These are phyloP conservation scores for Tausonia pullulans DNA, from an alignment of 1,284 basidiomycete species.

Conservation along the genomic window DNA sequence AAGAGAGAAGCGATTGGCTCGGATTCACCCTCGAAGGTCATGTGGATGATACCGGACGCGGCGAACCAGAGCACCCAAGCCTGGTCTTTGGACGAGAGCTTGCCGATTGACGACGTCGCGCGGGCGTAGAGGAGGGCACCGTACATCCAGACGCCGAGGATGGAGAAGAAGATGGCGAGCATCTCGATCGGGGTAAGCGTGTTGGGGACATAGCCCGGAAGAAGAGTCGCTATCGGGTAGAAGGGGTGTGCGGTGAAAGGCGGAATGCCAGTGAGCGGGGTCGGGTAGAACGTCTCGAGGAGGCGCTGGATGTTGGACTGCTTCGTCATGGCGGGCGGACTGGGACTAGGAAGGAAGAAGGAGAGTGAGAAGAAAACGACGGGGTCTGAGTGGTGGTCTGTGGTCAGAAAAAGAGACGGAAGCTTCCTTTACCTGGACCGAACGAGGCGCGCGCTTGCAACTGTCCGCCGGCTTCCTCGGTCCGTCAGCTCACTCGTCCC, in stretches of 20 bases:
- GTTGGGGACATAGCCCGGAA: slow-evolving; percentile 1
- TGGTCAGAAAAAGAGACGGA: no score
- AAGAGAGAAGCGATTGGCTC: not conserved
- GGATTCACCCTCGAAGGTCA: slow-evolving; percentile 14
- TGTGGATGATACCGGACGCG: slow-evolving; percentile 1
- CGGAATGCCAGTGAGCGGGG: no score
- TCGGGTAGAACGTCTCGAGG: no score
- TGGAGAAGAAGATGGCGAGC: slow-evolving; percentile 11
- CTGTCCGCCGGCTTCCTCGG: no score
- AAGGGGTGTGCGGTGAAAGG: slow-evolving; percentile 5
- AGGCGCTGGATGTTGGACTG: no score
- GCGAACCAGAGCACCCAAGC: slow-evolving; percentile 7
- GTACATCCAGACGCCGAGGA: slow-evolving; percentile 2
- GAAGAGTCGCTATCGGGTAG: slow-evolving; percentile 10
- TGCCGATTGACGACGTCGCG: not conserved
- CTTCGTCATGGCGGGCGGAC: no score
- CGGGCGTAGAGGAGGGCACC: not conserved
- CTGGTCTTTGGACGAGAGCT: not conserved
- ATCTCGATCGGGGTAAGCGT: slow-evolving; percentile 12
- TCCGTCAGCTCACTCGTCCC: no score
- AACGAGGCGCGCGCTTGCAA: no score
- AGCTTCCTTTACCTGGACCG: no score
- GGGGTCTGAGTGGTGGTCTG: no score
- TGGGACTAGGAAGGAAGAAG: no score
- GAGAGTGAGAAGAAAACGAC: no score